Evolutionary conservation across 2,329 filamentous ascomycete genomes (phyloP).

Genomic region (Coniochaeta prunicola): DNA sequence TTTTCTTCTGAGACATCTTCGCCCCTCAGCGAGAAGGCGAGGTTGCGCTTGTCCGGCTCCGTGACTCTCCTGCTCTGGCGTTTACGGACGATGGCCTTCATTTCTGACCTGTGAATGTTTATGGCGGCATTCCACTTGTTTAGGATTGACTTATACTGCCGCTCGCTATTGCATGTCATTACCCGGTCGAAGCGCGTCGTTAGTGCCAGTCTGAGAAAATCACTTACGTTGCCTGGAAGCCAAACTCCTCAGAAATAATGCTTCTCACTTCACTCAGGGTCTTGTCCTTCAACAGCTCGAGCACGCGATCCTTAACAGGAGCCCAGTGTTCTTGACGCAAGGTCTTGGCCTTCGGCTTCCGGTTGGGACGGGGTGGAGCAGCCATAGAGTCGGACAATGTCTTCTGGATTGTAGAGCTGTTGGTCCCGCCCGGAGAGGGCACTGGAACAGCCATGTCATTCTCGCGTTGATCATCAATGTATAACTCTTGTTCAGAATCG

Average conservation of each 20-base stretch:
- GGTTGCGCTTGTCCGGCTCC: neutral
- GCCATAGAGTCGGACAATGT: neutral
- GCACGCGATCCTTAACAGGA: neutral
- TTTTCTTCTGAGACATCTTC: neutral
- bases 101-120: neutral
- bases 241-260: neutral
- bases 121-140: neutral
- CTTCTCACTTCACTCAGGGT: neutral
- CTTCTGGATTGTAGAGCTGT: neutral
- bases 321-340: neutral
- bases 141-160: neutral
- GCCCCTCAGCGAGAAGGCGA: neutral
- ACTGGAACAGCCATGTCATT: neutral
- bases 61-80: neutral
- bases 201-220: neutral
- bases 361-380: neutral
- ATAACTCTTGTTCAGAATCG: neutral
- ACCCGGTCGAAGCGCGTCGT: neutral
- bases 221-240: neutral
- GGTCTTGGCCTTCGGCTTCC: neutral
- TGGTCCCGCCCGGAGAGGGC: neutral
- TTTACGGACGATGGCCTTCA: constrained; percentile 2
- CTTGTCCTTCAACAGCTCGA: neutral
- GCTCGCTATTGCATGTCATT: neutral
- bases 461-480: neutral